Evolutionary conservation across 2,329 filamentous ascomycete genomes (phyloP), one percentile per base, ranked within the genome.

Genomic region (Bertia moriformis): DNA sequence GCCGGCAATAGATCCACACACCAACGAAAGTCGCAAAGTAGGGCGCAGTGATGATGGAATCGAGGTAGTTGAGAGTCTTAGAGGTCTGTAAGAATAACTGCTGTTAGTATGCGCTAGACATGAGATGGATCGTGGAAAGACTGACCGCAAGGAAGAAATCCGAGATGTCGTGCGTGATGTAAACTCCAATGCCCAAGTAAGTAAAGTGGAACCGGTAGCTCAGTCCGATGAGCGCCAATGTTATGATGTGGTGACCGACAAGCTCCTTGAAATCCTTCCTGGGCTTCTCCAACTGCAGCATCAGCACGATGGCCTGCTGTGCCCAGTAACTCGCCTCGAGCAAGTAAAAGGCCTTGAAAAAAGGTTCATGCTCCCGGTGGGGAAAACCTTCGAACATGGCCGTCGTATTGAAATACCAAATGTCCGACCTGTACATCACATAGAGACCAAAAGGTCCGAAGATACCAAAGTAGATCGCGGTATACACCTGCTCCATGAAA

Each of bases 401-500:
- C 2, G 61, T 64, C 1, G 73, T 78, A 51, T 80, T 78, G 62
- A 83, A 82, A 50, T 80, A 83, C 78, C 76, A 83, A 19, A 82
- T 67, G 4, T 76, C 66, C 15, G 74, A 76, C 41, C 68, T 62
- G 38, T 62, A 68, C 78, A 83, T 83, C 41, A 83, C 73, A 46
- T 71, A 83, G 39, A 83, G 45, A 7, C 78, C 78, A 43, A 70
- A 73, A 0, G 76, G 76, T 1, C 75, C 77, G 37, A 79, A 73
- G 17, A 80, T 52, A 2, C 53, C 65, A 54, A 82, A 82, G 58
- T 83, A 83, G 13, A 83, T 64, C 1, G 76, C 78, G 0, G 78
- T 83, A 55, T 83, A 83, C 43, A 71, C 69, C 52, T 83, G 78
- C 51, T 83, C 78, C 74, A 82, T 78, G 60, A 83, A 83, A 3